Conservation (phyloP, 768 basidiomycete species). For the Strobilomyces confusus region DNA sequence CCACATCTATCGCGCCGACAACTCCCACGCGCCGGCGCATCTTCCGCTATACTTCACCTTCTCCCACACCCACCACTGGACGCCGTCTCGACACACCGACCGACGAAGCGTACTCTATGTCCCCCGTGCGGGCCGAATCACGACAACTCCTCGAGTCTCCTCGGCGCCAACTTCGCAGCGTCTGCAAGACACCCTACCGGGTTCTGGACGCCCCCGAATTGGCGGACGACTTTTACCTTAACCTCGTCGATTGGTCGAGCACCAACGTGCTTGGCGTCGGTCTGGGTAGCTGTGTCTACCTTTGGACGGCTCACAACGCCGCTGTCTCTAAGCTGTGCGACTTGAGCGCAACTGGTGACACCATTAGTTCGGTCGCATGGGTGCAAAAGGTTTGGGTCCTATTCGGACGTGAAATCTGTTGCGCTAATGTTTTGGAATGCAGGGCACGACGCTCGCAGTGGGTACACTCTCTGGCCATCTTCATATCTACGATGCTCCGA, state of each 20-base stretch:
- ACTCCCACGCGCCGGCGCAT: conserved; percentile 55
- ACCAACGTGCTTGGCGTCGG: conserved; percentile 95
- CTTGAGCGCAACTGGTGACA: conserved; percentile 57
- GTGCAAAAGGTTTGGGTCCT: conserved; percentile 60
- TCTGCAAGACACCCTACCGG: conserved; percentile 94
- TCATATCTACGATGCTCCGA: conserved; percentile 90
- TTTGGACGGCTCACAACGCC: conserved; percentile 95
- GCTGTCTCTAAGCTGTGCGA: conserved; percentile 91
- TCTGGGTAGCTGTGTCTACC: conserved; percentile 86
- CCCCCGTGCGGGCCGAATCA: conserved; percentile 81
- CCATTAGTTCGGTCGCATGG: conserved; percentile 88
- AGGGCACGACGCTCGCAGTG: conserved; percentile 87
- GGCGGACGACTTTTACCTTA: conserved; percentile 97
- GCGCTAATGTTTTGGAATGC: background rate
- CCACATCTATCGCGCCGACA: conserved; percentile 38
- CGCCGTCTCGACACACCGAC: conserved; percentile 76
- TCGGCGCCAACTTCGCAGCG: conserved; percentile 70
- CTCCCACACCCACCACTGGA: conserved; percentile 42
- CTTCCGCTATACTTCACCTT: conserved; percentile 65
- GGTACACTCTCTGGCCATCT: conserved; percentile 87
- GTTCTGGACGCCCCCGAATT: conserved; percentile 97
- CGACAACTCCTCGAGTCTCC: conserved; percentile 82
- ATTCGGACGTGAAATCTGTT: background rate
- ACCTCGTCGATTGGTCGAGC: conserved; percentile 95
- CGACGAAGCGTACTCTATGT: conserved; percentile 86